Conservation (phyloP, 2,329 filamentous ascomycete genomes). For the Apiospora pterosperma region DNA sequence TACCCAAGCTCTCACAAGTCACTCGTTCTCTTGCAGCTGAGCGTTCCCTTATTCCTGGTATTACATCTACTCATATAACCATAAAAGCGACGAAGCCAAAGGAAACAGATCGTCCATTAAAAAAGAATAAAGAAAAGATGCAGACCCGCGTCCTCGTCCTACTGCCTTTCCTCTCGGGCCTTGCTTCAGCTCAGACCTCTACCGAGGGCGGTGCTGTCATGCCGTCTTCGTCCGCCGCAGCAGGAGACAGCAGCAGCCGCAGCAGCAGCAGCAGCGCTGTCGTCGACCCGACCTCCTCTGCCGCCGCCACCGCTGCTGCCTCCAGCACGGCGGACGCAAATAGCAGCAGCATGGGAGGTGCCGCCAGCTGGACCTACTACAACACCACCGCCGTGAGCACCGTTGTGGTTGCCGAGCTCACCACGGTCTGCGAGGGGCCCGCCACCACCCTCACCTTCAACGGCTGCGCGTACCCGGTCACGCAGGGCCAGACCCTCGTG, state of each 20-base stretch:
- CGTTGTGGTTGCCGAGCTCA: conserved; percentile 19
- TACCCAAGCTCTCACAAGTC: background rate
- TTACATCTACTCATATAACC: too few species aligned
- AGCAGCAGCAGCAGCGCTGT: background rate
- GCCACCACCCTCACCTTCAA: conserved; percentile 47
- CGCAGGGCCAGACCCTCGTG: conserved; percentile 50
- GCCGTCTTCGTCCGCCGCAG: background rate
- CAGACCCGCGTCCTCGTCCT: background rate
- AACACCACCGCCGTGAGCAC: conserved; percentile 23
- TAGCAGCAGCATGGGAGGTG: background rate
- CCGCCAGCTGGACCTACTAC: conserved; percentile 19
- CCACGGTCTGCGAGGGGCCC: conserved; percentile 39
- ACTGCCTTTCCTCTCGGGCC: conserved; percentile 2
- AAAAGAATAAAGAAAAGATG: background rate
- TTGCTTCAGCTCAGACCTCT: background rate
- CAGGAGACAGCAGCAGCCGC: background rate
- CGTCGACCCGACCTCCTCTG: too few species aligned
- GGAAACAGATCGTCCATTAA: too few species aligned
- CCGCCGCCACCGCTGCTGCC: background rate
- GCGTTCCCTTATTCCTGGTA: background rate
- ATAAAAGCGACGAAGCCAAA: background rate
- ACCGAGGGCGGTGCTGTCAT: conserved; percentile 1
- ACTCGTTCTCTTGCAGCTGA: background rate
- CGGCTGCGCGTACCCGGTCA: conserved; percentile 50
- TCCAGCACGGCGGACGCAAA: background rate